Evolutionary conservation across 2,329 filamentous ascomycete species (phyloP).

Genomic region (Colletotrichum euphorbiae): DNA sequence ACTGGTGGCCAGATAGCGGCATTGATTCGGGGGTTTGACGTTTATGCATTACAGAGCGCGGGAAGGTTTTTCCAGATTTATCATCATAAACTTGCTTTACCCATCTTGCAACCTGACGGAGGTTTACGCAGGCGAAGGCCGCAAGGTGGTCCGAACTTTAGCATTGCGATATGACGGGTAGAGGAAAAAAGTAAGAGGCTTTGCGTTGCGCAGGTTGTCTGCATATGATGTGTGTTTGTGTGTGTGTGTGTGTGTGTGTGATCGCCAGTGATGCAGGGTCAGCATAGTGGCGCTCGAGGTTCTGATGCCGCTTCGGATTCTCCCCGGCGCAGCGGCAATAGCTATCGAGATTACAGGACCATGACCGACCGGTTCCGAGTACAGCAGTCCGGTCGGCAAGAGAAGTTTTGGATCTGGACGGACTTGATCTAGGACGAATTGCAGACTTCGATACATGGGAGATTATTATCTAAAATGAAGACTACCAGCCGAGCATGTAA

Average conservation of each 20-base stretch:
- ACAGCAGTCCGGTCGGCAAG: too few relatives aligned
- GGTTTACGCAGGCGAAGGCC: too few relatives aligned
- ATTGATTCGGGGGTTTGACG: background rate
- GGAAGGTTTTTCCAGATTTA: too few relatives aligned
- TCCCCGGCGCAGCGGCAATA: background rate
- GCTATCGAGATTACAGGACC: background rate
- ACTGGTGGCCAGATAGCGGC: too few relatives aligned
- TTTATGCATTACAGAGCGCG: background rate
- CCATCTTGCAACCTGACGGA: too few relatives aligned
- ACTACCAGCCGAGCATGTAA: too few relatives aligned
- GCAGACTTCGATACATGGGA: too few relatives aligned
- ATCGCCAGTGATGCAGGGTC: constrained; percentile 8
- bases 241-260: background rate
- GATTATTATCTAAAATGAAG: too few relatives aligned
- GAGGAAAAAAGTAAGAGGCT: background rate
- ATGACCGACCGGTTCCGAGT: too few relatives aligned
- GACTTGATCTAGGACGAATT: too few relatives aligned
- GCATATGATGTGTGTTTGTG: background rate
- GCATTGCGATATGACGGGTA: background rate
- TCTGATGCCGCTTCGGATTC: background rate
- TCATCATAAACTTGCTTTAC: too few relatives aligned
- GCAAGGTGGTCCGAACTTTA: background rate
- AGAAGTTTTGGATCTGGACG: too few relatives aligned
- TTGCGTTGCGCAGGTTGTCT: background rate
- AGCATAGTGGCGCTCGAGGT: constrained; percentile 1